Conservation (phyloP, 2,329 filamentous ascomycete genomes). For the Paracoccidioides brasiliensis region DNA sequence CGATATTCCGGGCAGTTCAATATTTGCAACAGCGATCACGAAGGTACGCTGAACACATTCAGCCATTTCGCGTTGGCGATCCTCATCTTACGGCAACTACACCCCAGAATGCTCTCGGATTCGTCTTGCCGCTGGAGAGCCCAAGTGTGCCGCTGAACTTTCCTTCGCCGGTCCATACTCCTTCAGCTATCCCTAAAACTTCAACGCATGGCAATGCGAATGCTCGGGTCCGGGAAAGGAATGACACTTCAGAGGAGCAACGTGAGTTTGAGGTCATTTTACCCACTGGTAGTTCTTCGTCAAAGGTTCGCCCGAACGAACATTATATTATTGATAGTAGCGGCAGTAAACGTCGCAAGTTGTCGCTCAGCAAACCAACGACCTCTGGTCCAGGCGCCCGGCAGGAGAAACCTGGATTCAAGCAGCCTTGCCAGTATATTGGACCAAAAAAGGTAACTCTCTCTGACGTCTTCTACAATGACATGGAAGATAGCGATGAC, state of each 20-base stretch:
- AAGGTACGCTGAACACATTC: conserved; percentile 30
- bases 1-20: conserved; percentile 45
- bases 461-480: conserved; percentile 33
- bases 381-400: background rate
- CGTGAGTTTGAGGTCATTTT: background rate
- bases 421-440: background rate
- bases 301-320: conserved; percentile 13
- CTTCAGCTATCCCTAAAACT: background rate
- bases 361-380: conserved; percentile 11
- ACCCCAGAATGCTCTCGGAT: background rate
- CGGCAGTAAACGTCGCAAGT: conserved; percentile 21
- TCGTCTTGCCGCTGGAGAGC: background rate
- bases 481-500: conserved; percentile 17
- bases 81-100: conserved; percentile 1
- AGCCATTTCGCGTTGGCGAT: background rate
- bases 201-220: background rate
- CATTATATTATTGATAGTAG: conserved; percentile 14
- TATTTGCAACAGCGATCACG: conserved; percentile 42
- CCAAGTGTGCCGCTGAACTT: background rate
- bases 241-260: background rate
- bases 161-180: background rate
- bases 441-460: conserved; percentile 18
- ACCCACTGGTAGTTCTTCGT: background rate
- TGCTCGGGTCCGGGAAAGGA: background rate
- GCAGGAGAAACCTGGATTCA: background rate